A percentile compares a stretch with the other conserved stretches of the same genome.
Conservation (phyloP, 805 yeast species). For the Candida saitoana region DNA sequence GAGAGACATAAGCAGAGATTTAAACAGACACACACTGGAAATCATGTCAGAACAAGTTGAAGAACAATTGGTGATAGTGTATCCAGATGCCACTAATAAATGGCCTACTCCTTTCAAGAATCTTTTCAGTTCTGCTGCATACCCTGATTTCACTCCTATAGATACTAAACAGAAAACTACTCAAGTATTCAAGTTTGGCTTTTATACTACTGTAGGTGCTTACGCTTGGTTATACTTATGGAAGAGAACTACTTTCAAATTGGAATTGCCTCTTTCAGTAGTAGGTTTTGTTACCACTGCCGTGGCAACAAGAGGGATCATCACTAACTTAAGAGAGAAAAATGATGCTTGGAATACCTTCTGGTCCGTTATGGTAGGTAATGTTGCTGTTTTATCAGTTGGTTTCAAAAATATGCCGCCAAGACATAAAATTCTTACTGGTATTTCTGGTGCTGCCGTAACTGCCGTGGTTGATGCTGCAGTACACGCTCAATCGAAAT, state of each 20-base stretch:
- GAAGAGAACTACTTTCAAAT: slow-evolving; percentile 41
- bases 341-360: slow-evolving; percentile 61
- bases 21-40: no score
- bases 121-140: slow-evolving; percentile 34
- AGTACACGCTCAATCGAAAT: slow-evolving; percentile 38
- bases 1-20: no score
- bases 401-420: slow-evolving; percentile 40
- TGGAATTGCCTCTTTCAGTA: slow-evolving; percentile 36
- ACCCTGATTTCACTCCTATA: slow-evolving; percentile 50
- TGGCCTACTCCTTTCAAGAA: slow-evolving; percentile 42
- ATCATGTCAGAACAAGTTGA: slow-evolving; percentile 4
- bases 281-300: slow-evolving; percentile 48
- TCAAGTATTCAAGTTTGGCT: slow-evolving; percentile 43
- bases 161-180: slow-evolving; percentile 51
- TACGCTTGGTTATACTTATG: slow-evolving; percentile 43
- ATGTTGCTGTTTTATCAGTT: slow-evolving; percentile 43
- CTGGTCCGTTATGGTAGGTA: slow-evolving; percentile 58
- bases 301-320: slow-evolving; percentile 44
- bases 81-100: slow-evolving; percentile 40
- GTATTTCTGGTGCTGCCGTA: slow-evolving; percentile 36
- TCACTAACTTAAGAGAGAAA: slow-evolving; percentile 58
- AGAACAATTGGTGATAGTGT: background rate
- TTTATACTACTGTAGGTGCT: slow-evolving; percentile 48
- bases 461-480: slow-evolving; percentile 36
- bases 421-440: slow-evolving; percentile 39